Conservation (phyloP, 768 basidiomycete species). For the Psilocybe cubensis region DNA sequence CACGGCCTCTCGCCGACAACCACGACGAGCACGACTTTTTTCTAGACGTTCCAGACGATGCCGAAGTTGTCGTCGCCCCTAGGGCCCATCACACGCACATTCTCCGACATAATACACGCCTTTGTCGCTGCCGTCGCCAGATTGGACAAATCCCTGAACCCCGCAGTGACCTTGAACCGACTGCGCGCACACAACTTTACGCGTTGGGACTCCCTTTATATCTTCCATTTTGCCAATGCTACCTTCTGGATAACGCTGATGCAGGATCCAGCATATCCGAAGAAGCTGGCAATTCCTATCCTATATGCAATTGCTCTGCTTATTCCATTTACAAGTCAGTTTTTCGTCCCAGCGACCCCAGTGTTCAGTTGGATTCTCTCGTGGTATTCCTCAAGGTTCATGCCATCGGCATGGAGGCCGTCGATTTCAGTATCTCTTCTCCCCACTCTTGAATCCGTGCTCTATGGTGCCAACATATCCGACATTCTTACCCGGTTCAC, state of each 20-base stretch:
- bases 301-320: slow-evolving; percentile 72
- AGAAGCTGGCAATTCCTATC: slow-evolving; percentile 78
- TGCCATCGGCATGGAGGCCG: slow-evolving; percentile 77
- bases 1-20: slow-evolving; percentile 20
- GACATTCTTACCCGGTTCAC: slow-evolving; percentile 96
- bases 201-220: slow-evolving; percentile 59
- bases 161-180: slow-evolving; percentile 62
- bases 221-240: slow-evolving; percentile 66
- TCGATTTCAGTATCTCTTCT: slow-evolving; percentile 89
- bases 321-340: slow-evolving; percentile 87
- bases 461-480: slow-evolving; percentile 97
- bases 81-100: slow-evolving; percentile 20
- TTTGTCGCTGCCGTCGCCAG: slow-evolving; percentile 64
- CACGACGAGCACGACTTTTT: slow-evolving; percentile 18
- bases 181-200: slow-evolving; percentile 62
- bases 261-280: slow-evolving; percentile 67
- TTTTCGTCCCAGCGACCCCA: slow-evolving; percentile 88
- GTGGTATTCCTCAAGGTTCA: slow-evolving; percentile 87
- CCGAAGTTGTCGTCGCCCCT: slow-evolving; percentile 22
- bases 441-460: slow-evolving; percentile 91
- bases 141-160: slow-evolving; percentile 78
- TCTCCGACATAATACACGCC: slow-evolving; percentile 41
- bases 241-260: slow-evolving; percentile 76
- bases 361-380: slow-evolving; percentile 85
- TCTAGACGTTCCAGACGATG: slow-evolving; percentile 18